Percentiles rank a stretch among this genome's conserved stretches.
Conservation (phyloP, 192 early-diverging fungal genomes). For the Chytriomyces sp. region DNA sequence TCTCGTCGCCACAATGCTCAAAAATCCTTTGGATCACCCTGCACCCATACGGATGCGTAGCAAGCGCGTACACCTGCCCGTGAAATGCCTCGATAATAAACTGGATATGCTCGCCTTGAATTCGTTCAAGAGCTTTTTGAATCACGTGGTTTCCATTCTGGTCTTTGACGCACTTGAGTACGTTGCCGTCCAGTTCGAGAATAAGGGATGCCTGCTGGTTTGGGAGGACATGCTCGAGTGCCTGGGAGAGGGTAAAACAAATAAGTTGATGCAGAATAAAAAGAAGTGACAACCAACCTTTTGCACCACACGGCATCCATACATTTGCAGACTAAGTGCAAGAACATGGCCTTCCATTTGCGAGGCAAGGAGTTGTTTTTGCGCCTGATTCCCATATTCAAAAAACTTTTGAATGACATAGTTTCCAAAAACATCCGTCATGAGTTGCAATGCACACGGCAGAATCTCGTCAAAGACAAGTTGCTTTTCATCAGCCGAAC, state of each 20-base stretch:
- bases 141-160: conserved; percentile 99
- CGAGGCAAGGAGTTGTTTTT: conserved; percentile 89
- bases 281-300: conserved; percentile 58
- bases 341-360: conserved; percentile 97
- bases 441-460: conserved; percentile 87
- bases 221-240: conserved; percentile 87
- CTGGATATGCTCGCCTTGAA: conserved; percentile 88
- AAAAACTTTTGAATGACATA: conserved; percentile 99
- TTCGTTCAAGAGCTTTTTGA: conserved; percentile 98
- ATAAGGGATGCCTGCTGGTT: conserved; percentile 93
- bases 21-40: conserved; percentile 99
- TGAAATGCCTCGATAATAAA: conserved; percentile 98
- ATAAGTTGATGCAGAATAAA: neutral
- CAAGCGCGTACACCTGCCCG: conserved; percentile 92
- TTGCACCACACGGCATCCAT: conserved; percentile 98
- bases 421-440: conserved; percentile 99
- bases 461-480: conserved; percentile 96
- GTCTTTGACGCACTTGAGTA: conserved; percentile 98
- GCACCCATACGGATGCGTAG: conserved; percentile 98
- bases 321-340: conserved; percentile 96
- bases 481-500: conserved; percentile 91
- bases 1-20: conserved; percentile 91
- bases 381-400: conserved; percentile 91
- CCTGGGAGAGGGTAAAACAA: conserved; percentile 40
- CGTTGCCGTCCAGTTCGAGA: conserved; percentile 90